Evolutionary conservation across 345 rosid genomes (phyloP), one percentile per base, ranked within the genome.

Genomic region (Aquilaria malaccensis): DNA sequence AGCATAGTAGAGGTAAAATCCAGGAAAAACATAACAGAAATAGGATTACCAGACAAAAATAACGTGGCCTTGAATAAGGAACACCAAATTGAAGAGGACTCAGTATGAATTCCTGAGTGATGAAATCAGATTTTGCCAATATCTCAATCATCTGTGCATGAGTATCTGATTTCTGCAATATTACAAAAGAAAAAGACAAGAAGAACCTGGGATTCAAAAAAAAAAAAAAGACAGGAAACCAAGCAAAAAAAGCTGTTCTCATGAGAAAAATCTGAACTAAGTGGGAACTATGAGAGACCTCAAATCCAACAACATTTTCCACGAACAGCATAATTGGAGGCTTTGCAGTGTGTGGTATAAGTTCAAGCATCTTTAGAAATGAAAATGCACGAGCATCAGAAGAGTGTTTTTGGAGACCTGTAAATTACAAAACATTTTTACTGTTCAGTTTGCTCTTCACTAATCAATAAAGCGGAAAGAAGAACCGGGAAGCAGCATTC

Each of bases 61-160:
- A 89, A 2, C 97, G 97, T 37, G 98, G 98, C 67, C 98, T 79
- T 55, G 98, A 89, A 81, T 89, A 93, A n/a, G 98, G 98, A 62
- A 93, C 83, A 59, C 88, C 85, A 70, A 93, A 93, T 66, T 93
- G 97, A 67, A 89, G 64, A 13, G 98, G 98, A 65, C 94, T 93
- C 91, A 93, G 74, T 33, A 93, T 85, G 66, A 89, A 93, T 68
- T 93, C 96, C 73, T 87, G 94, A 0, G 74, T 80, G 68, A 75
- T 76, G 67, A 84, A 87, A 72, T 67, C 80, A 33, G 71, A 76
- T 31, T 62, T 80, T 13, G 61, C 73, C 72, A 93, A 71, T 51
- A 81, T 80, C 74, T 85, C 88, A 14, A 81, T 58, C 92, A 86
- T 83, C 72, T 79, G 78, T 3, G 66, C 49, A 46, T 10, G 92